A percentile compares a stretch with the other conserved stretches of the same genome.
These are phyloP conservation scores for Cladophialophora psammophila DNA, from an alignment of 2,329 filamentous ascomycete genomes.

Conservation along the genomic window DNA sequence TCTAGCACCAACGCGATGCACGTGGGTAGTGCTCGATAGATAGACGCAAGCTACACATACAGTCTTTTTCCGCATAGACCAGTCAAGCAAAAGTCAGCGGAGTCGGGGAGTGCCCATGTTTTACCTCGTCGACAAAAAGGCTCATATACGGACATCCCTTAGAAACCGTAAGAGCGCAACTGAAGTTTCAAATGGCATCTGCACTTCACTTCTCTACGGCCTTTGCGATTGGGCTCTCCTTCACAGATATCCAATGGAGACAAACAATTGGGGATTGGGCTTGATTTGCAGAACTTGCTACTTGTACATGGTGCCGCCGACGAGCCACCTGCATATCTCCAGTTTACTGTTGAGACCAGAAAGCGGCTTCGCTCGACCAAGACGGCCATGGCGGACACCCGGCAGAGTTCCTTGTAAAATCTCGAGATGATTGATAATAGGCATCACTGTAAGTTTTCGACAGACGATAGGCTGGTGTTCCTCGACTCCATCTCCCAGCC, in stretches of 20 bases:
- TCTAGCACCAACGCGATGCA: slow-evolving; percentile 5
- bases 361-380: no score
- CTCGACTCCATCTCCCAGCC: neutral
- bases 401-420: no score
- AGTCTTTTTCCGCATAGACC: neutral
- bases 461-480: neutral
- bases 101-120: neutral
- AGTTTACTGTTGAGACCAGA: no score
- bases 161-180: neutral
- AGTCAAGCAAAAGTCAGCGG: neutral
- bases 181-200: neutral
- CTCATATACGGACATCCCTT: neutral
- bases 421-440: no score
- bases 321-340: no score
- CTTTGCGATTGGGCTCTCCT: neutral
- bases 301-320: no score
- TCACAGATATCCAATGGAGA: no score
- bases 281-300: no score
- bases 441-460: neutral
- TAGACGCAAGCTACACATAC: slow-evolving; percentile 7
- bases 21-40: neutral
- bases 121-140: neutral
- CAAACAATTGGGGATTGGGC: no score
- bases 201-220: neutral
- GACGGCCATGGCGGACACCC: no score